Conservation (phyloP, 1,284 basidiomycete species). For the Chalciporus sp. region DNA sequence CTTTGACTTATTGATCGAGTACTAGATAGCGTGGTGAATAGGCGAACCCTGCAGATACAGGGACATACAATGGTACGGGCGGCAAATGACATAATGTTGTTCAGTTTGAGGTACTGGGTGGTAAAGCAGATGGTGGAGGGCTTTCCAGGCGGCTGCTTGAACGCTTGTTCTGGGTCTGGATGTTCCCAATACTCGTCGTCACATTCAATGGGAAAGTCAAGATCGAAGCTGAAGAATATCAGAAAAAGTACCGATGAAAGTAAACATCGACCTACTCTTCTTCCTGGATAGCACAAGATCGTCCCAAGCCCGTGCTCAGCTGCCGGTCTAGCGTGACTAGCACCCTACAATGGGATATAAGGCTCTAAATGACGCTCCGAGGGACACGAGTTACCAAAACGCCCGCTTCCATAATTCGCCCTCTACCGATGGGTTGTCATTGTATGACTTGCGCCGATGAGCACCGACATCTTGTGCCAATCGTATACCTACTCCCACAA, state of each 20-base stretch:
- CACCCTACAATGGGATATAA: conserved; percentile 44
- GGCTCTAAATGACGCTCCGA: background rate
- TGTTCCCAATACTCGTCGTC: conserved; percentile 80
- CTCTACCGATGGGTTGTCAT: conserved; percentile 44
- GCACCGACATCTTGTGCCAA: conserved; percentile 72
- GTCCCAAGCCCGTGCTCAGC: conserved; percentile 71
- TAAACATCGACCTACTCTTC: conserved; percentile 63
- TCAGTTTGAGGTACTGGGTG: conserved; percentile 58
- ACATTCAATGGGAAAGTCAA: conserved; percentile 70
- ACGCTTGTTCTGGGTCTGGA: conserved; percentile 50
- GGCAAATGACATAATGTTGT: conserved; percentile 66
- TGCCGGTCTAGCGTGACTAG: conserved; percentile 65
- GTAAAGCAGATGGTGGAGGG: conserved; percentile 60
- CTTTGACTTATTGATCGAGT: conserved; percentile 73
- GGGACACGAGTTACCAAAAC: conserved; percentile 62
- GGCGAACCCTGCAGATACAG: background rate
- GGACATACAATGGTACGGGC: conserved; percentile 63
- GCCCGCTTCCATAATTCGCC: conserved; percentile 77
- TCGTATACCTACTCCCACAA: conserved; percentile 70
- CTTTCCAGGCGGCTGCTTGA: conserved; percentile 59
- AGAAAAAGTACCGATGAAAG: background rate
- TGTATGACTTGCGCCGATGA: conserved; percentile 52
- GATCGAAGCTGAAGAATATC: conserved; percentile 57
- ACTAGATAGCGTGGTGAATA: conserved; percentile 41
- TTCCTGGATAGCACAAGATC: conserved; percentile 83